phyloP scores from a whole-genome alignment of 768 basidiomycete species.

The Hemileccinum impolitum region DNA sequence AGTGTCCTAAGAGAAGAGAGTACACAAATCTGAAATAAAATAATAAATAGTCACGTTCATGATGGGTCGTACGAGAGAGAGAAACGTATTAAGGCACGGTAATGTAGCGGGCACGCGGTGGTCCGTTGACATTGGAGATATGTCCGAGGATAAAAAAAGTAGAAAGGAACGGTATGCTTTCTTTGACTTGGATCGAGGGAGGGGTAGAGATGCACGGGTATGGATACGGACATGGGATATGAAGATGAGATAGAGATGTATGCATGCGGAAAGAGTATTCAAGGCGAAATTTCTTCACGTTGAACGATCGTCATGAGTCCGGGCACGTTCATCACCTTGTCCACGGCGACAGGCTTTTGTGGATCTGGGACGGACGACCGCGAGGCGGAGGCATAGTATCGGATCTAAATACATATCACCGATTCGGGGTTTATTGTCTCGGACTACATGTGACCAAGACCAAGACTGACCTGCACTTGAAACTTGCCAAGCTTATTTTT shows the following conservation, averaged over 20 bases:
- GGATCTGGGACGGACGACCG: conserved; percentile 53
- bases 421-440: neutral
- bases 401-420: conserved; percentile 42
- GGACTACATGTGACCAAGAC: neutral
- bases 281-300: conserved; percentile 33
- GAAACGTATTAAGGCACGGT: too few relatives aligned
- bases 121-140: too few relatives aligned
- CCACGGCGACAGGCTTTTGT: conserved; percentile 57
- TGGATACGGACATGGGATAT: neutral
- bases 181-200: neutral
- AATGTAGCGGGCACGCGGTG: too few relatives aligned
- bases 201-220: neutral
- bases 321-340: conserved; percentile 57
- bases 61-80: too few relatives aligned
- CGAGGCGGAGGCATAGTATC: conserved; percentile 59
- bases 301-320: conserved; percentile 73
- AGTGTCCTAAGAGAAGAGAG: too few relatives aligned
- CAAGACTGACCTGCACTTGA: conserved; percentile 53
- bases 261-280: neutral
- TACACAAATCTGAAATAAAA: too few relatives aligned
- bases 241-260: neutral
- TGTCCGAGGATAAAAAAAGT: neutral
- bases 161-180: neutral
- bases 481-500: conserved; percentile 50
- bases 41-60: too few relatives aligned